Percentiles rank a stretch among this genome's conserved stretches.
Conservation (phyloP, 345 rosid genomes). For the Bruguiera parviflora region DNA sequence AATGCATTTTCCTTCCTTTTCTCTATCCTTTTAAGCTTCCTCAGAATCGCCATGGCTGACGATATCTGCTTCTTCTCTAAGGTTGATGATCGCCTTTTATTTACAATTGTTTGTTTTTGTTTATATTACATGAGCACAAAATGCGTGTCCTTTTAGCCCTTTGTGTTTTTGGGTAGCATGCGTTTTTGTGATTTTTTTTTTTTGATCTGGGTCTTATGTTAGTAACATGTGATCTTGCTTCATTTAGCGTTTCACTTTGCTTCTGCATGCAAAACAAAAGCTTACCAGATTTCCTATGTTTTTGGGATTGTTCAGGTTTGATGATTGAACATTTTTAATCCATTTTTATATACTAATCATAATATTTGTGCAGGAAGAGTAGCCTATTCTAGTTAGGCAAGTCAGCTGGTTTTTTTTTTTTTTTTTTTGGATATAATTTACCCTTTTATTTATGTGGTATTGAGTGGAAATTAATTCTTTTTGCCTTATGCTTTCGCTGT, state of each 20-base stretch:
- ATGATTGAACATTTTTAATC: not conserved
- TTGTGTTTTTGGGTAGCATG: conserved; percentile 6
- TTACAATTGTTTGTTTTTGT: not conserved
- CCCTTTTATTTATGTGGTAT: conserved; percentile 2
- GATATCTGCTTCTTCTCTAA: conserved; percentile 66
- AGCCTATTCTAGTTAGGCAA: too few species aligned
- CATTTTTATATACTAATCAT: not conserved
- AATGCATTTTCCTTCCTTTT: conserved; percentile 44
- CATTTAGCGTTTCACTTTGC: conserved; percentile 15
- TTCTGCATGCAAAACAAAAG: conserved; percentile 17
- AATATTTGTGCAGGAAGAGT: not conserved
- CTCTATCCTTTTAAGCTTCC: conserved; percentile 39
- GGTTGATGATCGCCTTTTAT: conserved; percentile 34
- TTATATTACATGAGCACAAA: not conserved
- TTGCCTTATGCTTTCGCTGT: not conserved
- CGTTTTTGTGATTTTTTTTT: conserved; percentile 13
- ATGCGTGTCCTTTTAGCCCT: not conserved
- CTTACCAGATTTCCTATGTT: conserved; percentile 30
- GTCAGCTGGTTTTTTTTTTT: too few species aligned
- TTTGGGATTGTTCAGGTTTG: not conserved
- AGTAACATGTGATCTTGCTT: conserved; percentile 13
- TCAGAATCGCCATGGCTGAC: conserved; percentile 54
- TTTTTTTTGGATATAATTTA: not conserved
- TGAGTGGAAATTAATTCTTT: conserved; percentile 11
- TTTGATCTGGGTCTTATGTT: conserved; percentile 34